Base-by-base conservation (phyloP, 2,329 filamentous ascomycete genomes). In the Aspergillus sp. region DNA sequence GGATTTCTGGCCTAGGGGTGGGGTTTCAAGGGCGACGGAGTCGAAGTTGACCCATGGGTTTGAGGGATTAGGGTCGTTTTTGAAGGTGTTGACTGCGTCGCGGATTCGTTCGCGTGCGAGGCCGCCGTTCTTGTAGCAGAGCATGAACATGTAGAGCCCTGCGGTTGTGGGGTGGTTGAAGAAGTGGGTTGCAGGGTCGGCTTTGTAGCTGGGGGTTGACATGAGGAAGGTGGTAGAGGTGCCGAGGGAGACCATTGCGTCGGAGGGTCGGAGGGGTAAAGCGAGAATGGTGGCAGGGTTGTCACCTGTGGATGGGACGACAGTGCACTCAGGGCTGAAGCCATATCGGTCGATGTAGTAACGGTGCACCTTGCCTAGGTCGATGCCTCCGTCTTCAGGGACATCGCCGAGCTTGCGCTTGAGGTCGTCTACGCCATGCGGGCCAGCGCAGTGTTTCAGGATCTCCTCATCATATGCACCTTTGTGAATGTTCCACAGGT, bases 91-190 rank as follows among this genome's bases (percentile, higher is more conserved):
- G 52, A 98, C 85, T 0, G 85, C 82, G 70, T 99, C 91, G 55
- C 95, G 89, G 61, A 98, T 86, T 68, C 90, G 87, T 73, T 99
- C 95, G 45, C 95, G 89, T 2, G 95, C 93, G 1, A 98, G 86
- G 2, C 92, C 92, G 65, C 95, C 95, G 77, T 99, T 99, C 78
- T 98, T 98, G 82, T 98, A 99, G 82, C 95, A 99, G 37, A 99
- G 86, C 95, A 99, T 99, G 77, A 99, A 98, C 95, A 99, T 98
- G 83, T 96, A 97, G 59, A 97, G 84, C 1, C 90, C 91, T 0
- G 87, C 80, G 1, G 91, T 96, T 45, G 92, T 95, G 1, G 95
- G 95, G 75, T 98, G 93, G 79, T 97, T 96, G 85, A 98, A 96
- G 82, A 98, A 96, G 79, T 99, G 95, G 70, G 96, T 96, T 6